phyloP scores from a whole-genome alignment of 768 basidiomycete genomes.

The Lactarius sanguifluus region DNA sequence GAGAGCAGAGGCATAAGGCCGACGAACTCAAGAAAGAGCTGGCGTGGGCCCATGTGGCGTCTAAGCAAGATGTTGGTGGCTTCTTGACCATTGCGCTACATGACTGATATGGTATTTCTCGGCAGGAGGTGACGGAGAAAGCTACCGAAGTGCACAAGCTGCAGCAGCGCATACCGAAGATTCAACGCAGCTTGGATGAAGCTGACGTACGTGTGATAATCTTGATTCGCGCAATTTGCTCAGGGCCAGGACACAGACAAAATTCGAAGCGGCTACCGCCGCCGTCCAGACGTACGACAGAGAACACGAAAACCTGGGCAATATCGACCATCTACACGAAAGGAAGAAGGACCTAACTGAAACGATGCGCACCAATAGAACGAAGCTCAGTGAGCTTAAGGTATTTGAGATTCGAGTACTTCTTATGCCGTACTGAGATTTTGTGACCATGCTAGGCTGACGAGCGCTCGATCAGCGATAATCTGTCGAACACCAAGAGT shows the following conservation, averaged over 20 bases:
- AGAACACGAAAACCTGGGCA: constrained; percentile 44
- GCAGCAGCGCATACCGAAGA: constrained; percentile 41
- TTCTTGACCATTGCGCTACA: not conserved
- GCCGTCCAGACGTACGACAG: constrained; percentile 42
- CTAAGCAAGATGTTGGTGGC: constrained; percentile 60
- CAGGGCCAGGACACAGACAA: constrained; percentile 33
- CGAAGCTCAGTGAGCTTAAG: constrained; percentile 45
- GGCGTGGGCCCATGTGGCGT: constrained; percentile 83
- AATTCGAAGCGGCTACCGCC: constrained; percentile 38
- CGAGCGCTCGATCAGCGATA: constrained; percentile 21
- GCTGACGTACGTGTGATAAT: constrained; percentile 39
- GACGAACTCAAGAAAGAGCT: constrained; percentile 75
- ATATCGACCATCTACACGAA: constrained; percentile 47
- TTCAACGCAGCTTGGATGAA: constrained; percentile 41
- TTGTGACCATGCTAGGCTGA: constrained; percentile 17
- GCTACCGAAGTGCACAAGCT: constrained; percentile 43
- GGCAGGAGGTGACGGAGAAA: constrained; percentile 47
- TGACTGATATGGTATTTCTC: not conserved
- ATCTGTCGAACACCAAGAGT: constrained; percentile 14
- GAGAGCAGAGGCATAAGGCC: constrained; percentile 64
- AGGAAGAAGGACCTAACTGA: constrained; percentile 40
- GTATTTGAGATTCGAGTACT: constrained; percentile 7
- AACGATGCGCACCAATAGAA: constrained; percentile 53
- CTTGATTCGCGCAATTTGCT: not conserved
- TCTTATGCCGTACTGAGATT: not conserved